Evolutionary conservation across 1,284 basidiomycete species (phyloP), one percentile per base, ranked within the genome.

Genomic region (Vanrija sp.): DNA sequence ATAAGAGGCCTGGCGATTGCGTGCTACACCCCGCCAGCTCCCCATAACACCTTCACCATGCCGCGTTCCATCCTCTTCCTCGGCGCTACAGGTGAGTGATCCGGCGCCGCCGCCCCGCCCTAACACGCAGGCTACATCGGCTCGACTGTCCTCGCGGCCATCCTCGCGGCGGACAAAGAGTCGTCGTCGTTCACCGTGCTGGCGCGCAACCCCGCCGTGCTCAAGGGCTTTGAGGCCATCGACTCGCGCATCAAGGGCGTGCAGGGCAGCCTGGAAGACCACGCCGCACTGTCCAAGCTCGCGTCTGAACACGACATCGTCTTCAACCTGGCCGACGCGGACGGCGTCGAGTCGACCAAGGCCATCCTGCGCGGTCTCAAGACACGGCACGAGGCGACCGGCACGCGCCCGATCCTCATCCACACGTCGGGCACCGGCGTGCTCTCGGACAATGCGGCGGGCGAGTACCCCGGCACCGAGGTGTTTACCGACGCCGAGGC

Each of bases 391-490:
- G 64, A 67, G 26, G 64, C 66, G 46, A 69, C 63, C n/a, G 67
- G 70, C 19, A 63, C 65, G 39, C 55, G 63, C 28, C 66, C 69
- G 9, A 59, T 77, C 15, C 67, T 75, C 43, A 73, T 78, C 29
- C 76, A 78, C 52, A 78, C 77, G 12, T 72, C 68, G 50, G 76
- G 76, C 12, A 77, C 75, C 8, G 75, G 74, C 46, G 64, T 72
- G 16, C 54, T 77, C 21, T 60, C 66, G 10, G 71, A 75, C 55
- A 23, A 38, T 12, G 42, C 43, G 18, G 49, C 49, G 5, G 57
- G 57, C 25, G 49, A 19, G 10, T 16, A 28, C 6, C 21, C 50
- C 8, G 65, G 58, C 43, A 58, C 66, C 42, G 64, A 65, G 60
- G 67, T 73, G 51, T 73, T 69, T 58, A 71, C 71, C 40, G 71